Percentiles rank a stretch among this genome's conserved stretches.
Evolutionary conservation across 2,329 filamentous ascomycete species (phyloP).

Genomic region (Sporothrix curviconia): DNA sequence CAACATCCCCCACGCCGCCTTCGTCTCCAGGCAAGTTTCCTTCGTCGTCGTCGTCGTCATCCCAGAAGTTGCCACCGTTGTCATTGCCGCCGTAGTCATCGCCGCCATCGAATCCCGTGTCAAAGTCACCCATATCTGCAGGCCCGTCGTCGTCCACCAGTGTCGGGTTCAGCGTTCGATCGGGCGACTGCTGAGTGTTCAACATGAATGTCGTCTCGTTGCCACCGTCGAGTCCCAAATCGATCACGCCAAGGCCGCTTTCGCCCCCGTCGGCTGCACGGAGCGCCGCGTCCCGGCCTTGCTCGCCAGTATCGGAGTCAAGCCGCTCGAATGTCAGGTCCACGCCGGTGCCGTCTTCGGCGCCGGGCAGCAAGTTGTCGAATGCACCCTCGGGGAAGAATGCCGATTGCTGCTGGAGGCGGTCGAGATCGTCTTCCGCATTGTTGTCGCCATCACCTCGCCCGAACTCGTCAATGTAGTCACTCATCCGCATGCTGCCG

Average conservation of each 20-base stretch:
- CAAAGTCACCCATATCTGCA: neutral
- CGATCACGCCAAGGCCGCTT: conserved; percentile 44
- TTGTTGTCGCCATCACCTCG: conserved; percentile 28
- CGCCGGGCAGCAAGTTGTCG: conserved; percentile 35
- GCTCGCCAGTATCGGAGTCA: neutral
- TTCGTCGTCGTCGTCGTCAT: conserved; percentile 13
- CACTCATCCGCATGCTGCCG: conserved; percentile 48
- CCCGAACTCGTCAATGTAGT: conserved; percentile 36
- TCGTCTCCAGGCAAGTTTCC: neutral
- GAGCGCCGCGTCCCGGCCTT: conserved; percentile 37
- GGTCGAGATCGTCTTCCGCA: conserved; percentile 34
- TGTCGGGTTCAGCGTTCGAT: neutral
- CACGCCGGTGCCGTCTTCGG: conserved; percentile 29
- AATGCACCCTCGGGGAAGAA: conserved; percentile 45
- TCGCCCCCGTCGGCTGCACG: conserved; percentile 31
- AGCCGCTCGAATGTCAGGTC: conserved; percentile 40
- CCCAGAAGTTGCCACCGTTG: conserved; percentile 8
- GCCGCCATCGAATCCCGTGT: neutral
- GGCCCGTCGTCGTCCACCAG: neutral
- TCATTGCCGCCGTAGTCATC: conserved; percentile 6
- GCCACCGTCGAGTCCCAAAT: conserved; percentile 38
- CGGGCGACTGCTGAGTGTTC: conserved; percentile 14
- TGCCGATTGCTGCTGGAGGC: conserved; percentile 33
- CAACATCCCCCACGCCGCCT: neutral
- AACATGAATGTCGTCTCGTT: conserved; percentile 44